Percentiles rank a stretch among this genome's conserved stretches.
These are phyloP conservation scores for Lasiosphaeris hirsuta DNA, from an alignment of 495 filamentous ascomycete genomes.

Conservation along the genomic window DNA sequence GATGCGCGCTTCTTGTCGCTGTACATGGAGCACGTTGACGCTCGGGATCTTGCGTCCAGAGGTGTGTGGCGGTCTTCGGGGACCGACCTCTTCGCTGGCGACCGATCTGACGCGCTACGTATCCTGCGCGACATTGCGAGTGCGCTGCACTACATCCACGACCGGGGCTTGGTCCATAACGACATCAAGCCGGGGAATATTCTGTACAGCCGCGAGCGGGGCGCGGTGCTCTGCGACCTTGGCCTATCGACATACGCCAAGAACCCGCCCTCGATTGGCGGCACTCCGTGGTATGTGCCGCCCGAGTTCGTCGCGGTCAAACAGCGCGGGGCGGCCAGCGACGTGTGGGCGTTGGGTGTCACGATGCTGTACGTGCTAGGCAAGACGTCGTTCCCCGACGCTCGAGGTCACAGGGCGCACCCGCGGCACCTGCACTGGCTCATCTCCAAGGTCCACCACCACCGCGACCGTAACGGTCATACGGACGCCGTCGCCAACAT, in stretches of 20 bases:
- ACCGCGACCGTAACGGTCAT: constrained; percentile 31
- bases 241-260: constrained; percentile 40
- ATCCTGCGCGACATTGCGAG: constrained; percentile 45
- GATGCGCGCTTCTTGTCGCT: constrained; percentile 48
- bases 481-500: constrained; percentile 40
- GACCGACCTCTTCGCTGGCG: constrained; percentile 41
- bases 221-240: constrained; percentile 49
- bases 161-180: constrained; percentile 44
- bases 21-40: constrained; percentile 52
- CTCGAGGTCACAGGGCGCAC: constrained; percentile 38
- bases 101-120: constrained; percentile 37
- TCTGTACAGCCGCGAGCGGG: constrained; percentile 48
- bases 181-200: constrained; percentile 54
- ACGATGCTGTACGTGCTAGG: constrained; percentile 49
- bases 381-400: constrained; percentile 46
- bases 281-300: constrained; percentile 50
- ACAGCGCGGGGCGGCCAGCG: constrained; percentile 43
- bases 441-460: constrained; percentile 36
- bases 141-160: constrained; percentile 46
- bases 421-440: constrained; percentile 45
- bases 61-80: constrained; percentile 38
- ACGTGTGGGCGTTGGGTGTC: constrained; percentile 50
- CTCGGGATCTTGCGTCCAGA: constrained; percentile 39
- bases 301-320: constrained; percentile 48
- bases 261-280: constrained; percentile 40